These are phyloP conservation scores for Neurospora sp. DNA, from an alignment of 495 filamentous ascomycete genomes.

Conservation along the genomic window DNA sequence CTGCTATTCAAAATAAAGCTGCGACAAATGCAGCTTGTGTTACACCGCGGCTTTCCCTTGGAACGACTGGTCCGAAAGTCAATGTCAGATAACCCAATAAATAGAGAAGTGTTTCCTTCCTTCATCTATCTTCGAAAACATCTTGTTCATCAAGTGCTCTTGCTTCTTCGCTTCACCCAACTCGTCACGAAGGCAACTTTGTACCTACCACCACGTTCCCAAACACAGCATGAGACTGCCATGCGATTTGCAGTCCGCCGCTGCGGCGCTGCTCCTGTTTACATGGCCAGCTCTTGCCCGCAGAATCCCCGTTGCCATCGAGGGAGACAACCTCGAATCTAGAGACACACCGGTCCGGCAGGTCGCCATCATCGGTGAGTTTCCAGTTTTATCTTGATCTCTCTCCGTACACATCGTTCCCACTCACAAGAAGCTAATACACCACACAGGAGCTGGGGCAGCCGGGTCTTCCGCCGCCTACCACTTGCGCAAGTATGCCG, in stretches of 20 bases:
- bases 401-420: conserved; percentile 3
- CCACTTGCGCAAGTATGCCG: conserved; percentile 61
- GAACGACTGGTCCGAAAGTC: neutral
- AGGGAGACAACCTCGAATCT: neutral
- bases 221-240: neutral
- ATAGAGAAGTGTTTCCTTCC: neutral
- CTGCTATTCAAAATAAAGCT: neutral
- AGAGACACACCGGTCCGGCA: conserved; percentile 18
- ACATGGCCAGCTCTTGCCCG: neutral
- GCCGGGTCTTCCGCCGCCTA: conserved; percentile 83
- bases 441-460: conserved; percentile 68
- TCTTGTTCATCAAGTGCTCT: neutral
- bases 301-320: neutral
- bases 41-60: neutral
- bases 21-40: neutral
- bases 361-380: conserved; percentile 37
- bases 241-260: neutral
- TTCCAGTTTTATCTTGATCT: neutral
- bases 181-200: neutral
- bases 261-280: neutral
- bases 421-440: conserved; percentile 10
- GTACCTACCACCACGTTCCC: neutral
- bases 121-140: neutral
- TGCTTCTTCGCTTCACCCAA: neutral
- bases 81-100: neutral